Conservation (phyloP, 257 asterid species). For the Gardenia jasminoides region DNA sequence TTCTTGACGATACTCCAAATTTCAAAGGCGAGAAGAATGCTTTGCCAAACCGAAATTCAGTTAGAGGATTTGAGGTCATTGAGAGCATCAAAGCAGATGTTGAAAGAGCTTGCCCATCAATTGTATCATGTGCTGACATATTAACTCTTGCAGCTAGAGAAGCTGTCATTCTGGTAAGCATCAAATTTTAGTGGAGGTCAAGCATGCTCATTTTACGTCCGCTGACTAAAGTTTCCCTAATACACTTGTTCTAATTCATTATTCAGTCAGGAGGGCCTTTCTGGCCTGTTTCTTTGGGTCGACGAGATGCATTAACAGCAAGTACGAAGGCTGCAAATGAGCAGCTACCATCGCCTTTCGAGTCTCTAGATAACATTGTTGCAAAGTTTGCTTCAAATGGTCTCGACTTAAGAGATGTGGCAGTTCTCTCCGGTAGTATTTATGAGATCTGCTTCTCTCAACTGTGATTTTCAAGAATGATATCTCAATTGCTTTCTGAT, state of each 20-base stretch:
- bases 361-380: constrained; percentile 46
- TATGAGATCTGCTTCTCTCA: background rate
- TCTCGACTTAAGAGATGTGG: constrained; percentile 70
- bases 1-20: constrained; percentile 59
- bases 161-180: constrained; percentile 51
- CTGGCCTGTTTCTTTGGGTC: constrained; percentile 37
- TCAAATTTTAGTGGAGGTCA: background rate
- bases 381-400: constrained; percentile 54
- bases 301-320: constrained; percentile 42
- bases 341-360: constrained; percentile 75
- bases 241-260: background rate
- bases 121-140: constrained; percentile 48
- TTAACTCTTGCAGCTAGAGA: constrained; percentile 64
- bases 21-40: constrained; percentile 75
- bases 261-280: constrained; percentile 59
- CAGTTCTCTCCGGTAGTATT: constrained; percentile 58
- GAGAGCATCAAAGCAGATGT: constrained; percentile 60
- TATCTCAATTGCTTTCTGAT: background rate
- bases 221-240: background rate
- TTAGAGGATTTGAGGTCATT: constrained; percentile 60
- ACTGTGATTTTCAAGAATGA: background rate
- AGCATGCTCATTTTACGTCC: background rate
- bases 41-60: constrained; percentile 60
- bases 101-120: constrained; percentile 56
- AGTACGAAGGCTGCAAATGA: constrained; percentile 66